Evolutionary conservation across 1,284 basidiomycete genomes (phyloP), one percentile per base, ranked within the genome.

Genomic region (Farysia itapuensis): DNA sequence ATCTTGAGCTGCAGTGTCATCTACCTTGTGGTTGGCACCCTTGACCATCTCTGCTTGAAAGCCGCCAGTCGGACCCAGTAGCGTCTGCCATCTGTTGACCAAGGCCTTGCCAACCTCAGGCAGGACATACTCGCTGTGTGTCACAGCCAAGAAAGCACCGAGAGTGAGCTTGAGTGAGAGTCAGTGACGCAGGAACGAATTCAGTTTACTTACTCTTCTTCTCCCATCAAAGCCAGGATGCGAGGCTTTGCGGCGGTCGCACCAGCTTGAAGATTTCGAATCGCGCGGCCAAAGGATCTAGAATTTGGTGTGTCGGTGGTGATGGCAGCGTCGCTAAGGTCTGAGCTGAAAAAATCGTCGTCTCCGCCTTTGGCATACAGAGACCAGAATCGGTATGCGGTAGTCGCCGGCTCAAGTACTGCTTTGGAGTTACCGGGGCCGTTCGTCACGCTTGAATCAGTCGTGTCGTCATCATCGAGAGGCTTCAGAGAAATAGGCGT

Each of bases 271-370:
- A 58, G 34, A 15, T 57, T 63, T 3, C 25, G 11, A 14, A 50
- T 32, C 13, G 49, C 64, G 13, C 41, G 29, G 7, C 33, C 50
- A 19, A 52, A 39, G 15, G 43, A 38, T 5, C 46, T 24, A 11
- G 42, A 16, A 16, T 39, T 52, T 21, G 47, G 41, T 2, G 32
- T 12, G 19, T 15, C 43, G 13, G 33, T 13, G 14, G 41, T 47
- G 38, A 72, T 59, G 18, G 32, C 18, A 2, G 39, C 33, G 21
- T 68, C 49, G 12, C 22, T 19, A 25, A 73, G 49, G 21, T 66
- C 53, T n/a, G 48, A 50, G 36, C 59, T 64, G 48, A 75, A 75
- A 16, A 65, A 69, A 43, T 75, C 72, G 36, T 75, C 72, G 43
- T 73, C 58, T 5, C 67, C 71, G 9, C 63, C 46, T 4, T 36